These are phyloP conservation scores for Chamaecyparis obtusa DNA, from an alignment of 75 land plant genomes.

Conservation along the genomic window DNA sequence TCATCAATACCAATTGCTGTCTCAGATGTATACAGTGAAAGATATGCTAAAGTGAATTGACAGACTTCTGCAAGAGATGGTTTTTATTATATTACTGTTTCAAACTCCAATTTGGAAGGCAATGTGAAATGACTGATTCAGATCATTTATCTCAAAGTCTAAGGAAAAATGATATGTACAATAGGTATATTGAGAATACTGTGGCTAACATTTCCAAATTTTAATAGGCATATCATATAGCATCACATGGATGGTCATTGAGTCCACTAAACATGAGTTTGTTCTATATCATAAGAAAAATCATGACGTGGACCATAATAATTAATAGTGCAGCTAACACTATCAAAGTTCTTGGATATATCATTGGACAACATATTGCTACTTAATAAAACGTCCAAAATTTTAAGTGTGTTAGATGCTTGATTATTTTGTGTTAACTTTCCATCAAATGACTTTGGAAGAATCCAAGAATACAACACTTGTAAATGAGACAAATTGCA, in stretches of 20 bases:
- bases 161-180: neutral
- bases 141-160: neutral
- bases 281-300: neutral
- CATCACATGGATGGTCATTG: neutral
- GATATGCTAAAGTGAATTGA: no score
- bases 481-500: neutral
- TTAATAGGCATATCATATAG: neutral
- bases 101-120: no score
- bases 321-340: neutral
- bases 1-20: no score
- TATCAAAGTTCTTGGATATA: neutral
- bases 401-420: neutral
- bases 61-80: no score
- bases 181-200: neutral
- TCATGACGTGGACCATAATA: neutral
- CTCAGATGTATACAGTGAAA: no score
- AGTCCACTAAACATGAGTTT: neutral
- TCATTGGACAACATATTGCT: neutral
- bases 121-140: no score
- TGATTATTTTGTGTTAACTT: neutral
- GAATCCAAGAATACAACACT: neutral
- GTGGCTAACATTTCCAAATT: neutral
- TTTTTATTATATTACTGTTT: no score
- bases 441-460: neutral
- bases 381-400: neutral